These are phyloP conservation scores for Ottelia alismoides DNA, from an alignment of 106 monocot genomes.

Conservation along the genomic window DNA sequence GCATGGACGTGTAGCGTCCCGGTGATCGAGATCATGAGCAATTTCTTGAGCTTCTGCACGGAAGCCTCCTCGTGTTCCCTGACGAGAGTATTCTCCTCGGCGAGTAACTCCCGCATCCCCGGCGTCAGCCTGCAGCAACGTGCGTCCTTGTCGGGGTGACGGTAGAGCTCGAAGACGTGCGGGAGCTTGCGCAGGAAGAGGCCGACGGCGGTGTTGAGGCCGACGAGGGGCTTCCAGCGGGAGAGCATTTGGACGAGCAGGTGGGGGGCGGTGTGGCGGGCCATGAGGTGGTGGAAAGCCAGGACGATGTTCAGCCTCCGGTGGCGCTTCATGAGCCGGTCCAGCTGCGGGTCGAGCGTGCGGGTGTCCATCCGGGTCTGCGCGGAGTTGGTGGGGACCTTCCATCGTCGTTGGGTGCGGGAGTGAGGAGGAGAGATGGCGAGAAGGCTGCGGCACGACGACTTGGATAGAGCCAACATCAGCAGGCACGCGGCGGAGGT, in stretches of 20 bases:
- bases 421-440: slow-evolving; percentile 14
- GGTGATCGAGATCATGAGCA: neutral
- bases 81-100: neutral
- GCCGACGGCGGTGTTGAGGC: neutral
- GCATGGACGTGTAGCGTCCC: slow-evolving; percentile 1
- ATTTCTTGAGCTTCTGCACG: neutral
- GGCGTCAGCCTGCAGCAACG: neutral
- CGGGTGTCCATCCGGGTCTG: slow-evolving; percentile 49
- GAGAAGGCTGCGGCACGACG: no score
- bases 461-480: no score
- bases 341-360: slow-evolving; percentile 38
- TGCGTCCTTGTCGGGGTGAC: neutral
- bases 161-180: neutral
- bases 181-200: neutral
- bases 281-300: neutral
- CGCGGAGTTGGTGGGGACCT: slow-evolving; percentile 45
- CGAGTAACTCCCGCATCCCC: neutral
- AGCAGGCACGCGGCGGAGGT: no score
- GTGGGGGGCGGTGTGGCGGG: neutral
- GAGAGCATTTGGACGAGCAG: neutral
- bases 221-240: neutral
- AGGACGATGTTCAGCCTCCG: slow-evolving; percentile 30
- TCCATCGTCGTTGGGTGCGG: slow-evolving; percentile 29
- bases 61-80: neutral
- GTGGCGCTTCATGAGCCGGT: slow-evolving; percentile 23